phyloP scores from a whole-genome alignment of 179 eudicot genomes.

The Corrigiola litoralis region DNA sequence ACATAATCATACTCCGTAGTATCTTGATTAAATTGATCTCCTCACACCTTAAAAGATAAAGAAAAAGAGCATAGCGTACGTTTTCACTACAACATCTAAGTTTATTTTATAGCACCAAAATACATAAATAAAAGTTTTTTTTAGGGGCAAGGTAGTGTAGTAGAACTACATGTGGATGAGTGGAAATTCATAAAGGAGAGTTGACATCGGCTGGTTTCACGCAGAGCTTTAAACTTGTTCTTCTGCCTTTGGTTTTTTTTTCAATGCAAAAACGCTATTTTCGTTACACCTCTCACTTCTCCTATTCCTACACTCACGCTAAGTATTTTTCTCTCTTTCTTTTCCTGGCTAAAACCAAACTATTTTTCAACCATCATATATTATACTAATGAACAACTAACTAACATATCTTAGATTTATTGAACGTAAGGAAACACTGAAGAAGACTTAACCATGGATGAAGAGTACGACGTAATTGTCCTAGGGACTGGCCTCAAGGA shows the following conservation, averaged over 20 bases:
- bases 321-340: not conserved
- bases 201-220: conserved; percentile 8
- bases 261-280: conserved; percentile 2
- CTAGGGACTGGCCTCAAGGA: conserved; percentile 81
- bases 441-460: conserved; percentile 41
- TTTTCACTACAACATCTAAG: too few species aligned
- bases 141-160: too few species aligned
- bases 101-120: too few species aligned
- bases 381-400: not conserved
- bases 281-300: conserved; percentile 23
- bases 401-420: not conserved
- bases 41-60: too few species aligned
- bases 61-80: too few species aligned
- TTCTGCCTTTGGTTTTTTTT: not conserved
- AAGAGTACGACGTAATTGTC: conserved; percentile 70
- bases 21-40: too few species aligned
- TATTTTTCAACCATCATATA: not conserved
- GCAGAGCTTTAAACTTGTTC: not conserved
- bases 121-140: too few species aligned
- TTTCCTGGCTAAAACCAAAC: not conserved
- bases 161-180: not conserved
- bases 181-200: not conserved
- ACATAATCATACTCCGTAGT: too few species aligned
- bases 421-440: not conserved
- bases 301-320: conserved; percentile 11